Evolutionary conservation across 2,329 filamentous ascomycete species (phyloP).

Genomic region (Fusarium cyanostomum): DNA sequence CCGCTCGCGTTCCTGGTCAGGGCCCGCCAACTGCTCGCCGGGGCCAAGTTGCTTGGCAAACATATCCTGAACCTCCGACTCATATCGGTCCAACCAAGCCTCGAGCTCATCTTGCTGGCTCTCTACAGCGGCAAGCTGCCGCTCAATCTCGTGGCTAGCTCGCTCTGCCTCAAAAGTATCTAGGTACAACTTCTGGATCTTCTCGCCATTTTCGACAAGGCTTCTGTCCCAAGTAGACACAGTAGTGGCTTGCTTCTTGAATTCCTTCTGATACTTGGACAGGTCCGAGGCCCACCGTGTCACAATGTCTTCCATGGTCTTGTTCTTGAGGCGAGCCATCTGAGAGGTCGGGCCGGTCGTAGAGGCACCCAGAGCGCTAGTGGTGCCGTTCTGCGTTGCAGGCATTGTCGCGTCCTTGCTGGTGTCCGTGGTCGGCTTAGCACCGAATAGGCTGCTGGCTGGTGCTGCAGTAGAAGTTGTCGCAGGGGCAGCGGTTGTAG

Average conservation of each 20-base stretch:
- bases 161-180: constrained; percentile 94
- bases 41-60: constrained; percentile 81
- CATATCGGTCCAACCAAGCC: constrained; percentile 88
- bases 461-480: constrained; percentile 45
- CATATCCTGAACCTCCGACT: constrained; percentile 89
- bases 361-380: constrained; percentile 70
- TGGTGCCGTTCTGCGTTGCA: constrained; percentile 42
- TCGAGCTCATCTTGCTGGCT: constrained; percentile 92
- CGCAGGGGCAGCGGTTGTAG: constrained; percentile 41
- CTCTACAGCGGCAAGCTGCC: constrained; percentile 88
- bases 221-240: constrained; percentile 92
- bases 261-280: constrained; percentile 96
- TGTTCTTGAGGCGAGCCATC: constrained; percentile 92
- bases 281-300: constrained; percentile 96
- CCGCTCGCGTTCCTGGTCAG: constrained; percentile 93
- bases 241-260: constrained; percentile 87
- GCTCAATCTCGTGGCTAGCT: constrained; percentile 92
- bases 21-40: constrained; percentile 80
- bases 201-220: constrained; percentile 92
- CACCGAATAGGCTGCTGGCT: constrained; percentile 47
- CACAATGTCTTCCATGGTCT: constrained; percentile 99
- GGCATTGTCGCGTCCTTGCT: constrained; percentile 45
- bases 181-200: constrained; percentile 92
- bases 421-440: constrained; percentile 46
- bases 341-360: constrained; percentile 84